phyloP scores from a whole-genome alignment of 495 filamentous ascomycete genomes.

The Oleoguttula mirabilis region DNA sequence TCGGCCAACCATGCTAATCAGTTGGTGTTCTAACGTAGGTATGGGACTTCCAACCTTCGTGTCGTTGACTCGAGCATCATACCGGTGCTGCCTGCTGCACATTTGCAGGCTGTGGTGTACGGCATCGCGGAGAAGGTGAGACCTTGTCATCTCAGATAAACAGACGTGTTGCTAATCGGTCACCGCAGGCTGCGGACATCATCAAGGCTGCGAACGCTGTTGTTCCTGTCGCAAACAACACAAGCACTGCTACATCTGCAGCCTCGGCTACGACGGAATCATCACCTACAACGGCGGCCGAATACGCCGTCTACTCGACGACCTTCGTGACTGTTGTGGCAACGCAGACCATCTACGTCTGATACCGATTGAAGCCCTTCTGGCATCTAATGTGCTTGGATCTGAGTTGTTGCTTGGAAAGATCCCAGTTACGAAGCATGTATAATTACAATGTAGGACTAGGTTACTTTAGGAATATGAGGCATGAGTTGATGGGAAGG shows the following conservation, averaged over 20 bases:
- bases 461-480: too few relatives aligned
- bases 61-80: slow-evolving; percentile 30
- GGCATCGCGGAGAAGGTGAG: slow-evolving; percentile 37
- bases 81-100: slow-evolving; percentile 38
- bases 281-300: background rate
- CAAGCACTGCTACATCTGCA: background rate
- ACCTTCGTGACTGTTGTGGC: slow-evolving; percentile 3
- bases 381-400: too few relatives aligned
- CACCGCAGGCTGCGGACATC: slow-evolving; percentile 14
- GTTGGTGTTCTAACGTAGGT: too few relatives aligned
- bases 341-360: slow-evolving; percentile 7
- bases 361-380: too few relatives aligned
- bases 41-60: slow-evolving; percentile 39
- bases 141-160: too few relatives aligned
- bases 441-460: too few relatives aligned
- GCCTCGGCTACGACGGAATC: background rate
- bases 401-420: too few relatives aligned
- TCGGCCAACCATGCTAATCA: too few relatives aligned
- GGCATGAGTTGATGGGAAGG: too few relatives aligned
- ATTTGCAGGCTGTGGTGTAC: slow-evolving; percentile 40
- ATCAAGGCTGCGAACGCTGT: slow-evolving; percentile 12
- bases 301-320: background rate
- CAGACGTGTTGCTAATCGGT: slow-evolving; percentile 2
- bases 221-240: too few relatives aligned
- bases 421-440: too few relatives aligned